Evolutionary conservation across 352 stramenopile species (phyloP).

Genomic region (Pythium insidiosum): DNA sequence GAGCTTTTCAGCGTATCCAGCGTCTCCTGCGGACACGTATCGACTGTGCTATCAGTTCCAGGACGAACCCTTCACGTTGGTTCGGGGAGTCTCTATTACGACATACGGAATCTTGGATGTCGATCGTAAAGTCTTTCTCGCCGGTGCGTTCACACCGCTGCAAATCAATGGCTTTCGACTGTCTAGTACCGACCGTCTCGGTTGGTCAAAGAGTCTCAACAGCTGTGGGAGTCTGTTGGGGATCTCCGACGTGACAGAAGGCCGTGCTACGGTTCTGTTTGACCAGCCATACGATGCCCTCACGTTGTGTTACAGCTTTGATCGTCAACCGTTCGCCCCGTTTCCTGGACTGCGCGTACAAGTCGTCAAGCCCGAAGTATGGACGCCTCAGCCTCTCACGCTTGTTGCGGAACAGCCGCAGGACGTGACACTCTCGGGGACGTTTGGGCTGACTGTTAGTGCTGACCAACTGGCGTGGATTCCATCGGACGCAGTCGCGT

Average conservation of each 20-base stretch:
- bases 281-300: conserved; percentile 23
- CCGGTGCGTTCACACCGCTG: conserved; percentile 28
- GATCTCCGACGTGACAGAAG: conserved; percentile 21
- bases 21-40: conserved; percentile 33
- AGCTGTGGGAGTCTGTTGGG: conserved; percentile 24
- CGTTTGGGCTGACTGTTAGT: conserved; percentile 54
- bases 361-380: conserved; percentile 41
- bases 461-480: conserved; percentile 54
- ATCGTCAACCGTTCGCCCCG: conserved; percentile 41
- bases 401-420: conserved; percentile 43
- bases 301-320: conserved; percentile 59
- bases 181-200: conserved; percentile 34
- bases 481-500: conserved; percentile 29
- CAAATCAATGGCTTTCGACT: conserved; percentile 45
- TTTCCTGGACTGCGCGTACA: conserved; percentile 25
- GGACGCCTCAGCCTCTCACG: conserved; percentile 28
- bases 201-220: conserved; percentile 29
- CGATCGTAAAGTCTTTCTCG: conserved; percentile 33
- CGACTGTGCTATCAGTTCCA: conserved; percentile 71
- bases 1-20: conserved; percentile 26
- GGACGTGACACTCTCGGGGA: conserved; percentile 29
- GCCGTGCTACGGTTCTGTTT: conserved; percentile 23
- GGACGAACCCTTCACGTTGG: conserved; percentile 47
- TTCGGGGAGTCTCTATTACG: conserved; percentile 27
- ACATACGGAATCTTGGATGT: conserved; percentile 40